Conservation (phyloP, 169 alveolate species). For the Cryptosporidium baileyi region DNA sequence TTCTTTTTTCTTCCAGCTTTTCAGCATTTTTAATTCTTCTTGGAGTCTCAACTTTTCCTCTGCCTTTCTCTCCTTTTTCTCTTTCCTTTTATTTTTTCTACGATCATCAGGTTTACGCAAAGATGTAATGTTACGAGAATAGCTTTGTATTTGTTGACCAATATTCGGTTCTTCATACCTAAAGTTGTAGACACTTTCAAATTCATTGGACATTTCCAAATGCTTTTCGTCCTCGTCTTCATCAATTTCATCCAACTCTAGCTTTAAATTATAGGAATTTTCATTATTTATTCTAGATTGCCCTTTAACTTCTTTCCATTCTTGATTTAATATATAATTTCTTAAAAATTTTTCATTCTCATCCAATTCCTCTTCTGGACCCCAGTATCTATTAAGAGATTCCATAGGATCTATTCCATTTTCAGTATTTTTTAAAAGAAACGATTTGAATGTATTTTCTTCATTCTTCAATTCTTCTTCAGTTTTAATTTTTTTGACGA, state of each 20-base stretch:
- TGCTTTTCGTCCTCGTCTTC: slow-evolving; percentile 85
- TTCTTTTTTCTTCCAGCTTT: slow-evolving; percentile 81
- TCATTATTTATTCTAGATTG: slow-evolving; percentile 53
- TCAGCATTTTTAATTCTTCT: slow-evolving; percentile 81
- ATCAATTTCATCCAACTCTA: slow-evolving; percentile 71
- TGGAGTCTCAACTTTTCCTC: slow-evolving; percentile 78
- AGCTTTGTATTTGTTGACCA: slow-evolving; percentile 71
- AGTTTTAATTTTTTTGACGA: slow-evolving; percentile 37
- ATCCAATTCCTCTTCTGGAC: slow-evolving; percentile 75
- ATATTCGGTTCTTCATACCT: slow-evolving; percentile 80
- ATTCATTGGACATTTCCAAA: slow-evolving; percentile 80
- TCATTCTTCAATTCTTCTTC: slow-evolving; percentile 50
- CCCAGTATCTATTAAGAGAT: slow-evolving; percentile 69
- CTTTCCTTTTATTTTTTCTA: slow-evolving; percentile 78
- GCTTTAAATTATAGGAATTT: not conserved
- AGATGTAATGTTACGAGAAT: slow-evolving; percentile 71
- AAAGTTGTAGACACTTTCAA: slow-evolving; percentile 84
- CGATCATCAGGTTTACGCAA: slow-evolving; percentile 79
- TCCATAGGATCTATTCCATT: slow-evolving; percentile 52
- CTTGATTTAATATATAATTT: slow-evolving; percentile 82
- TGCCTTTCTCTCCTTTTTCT: slow-evolving; percentile 79
- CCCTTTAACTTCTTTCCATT: slow-evolving; percentile 80
- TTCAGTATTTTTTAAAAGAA: slow-evolving; percentile 39
- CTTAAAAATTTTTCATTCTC: slow-evolving; percentile 81
- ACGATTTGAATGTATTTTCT: slow-evolving; percentile 41